Conservation (phyloP, 129 eudicot species). For the Cynara cardunculus region DNA sequence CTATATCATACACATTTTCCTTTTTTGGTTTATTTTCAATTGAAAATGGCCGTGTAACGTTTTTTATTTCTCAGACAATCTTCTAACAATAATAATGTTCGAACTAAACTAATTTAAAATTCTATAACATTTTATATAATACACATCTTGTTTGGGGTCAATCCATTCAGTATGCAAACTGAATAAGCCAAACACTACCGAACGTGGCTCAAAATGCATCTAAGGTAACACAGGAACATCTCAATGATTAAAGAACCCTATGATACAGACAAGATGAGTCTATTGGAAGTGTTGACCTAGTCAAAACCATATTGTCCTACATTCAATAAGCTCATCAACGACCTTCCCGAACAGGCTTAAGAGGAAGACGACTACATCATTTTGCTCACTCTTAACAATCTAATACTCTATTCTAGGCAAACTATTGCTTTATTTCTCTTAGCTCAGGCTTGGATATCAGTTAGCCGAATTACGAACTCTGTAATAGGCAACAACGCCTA, state of each 20-base stretch:
- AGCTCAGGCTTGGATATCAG: background rate
- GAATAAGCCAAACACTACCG: background rate
- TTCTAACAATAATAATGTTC: too few species aligned
- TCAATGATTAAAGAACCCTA: background rate
- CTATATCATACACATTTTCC: background rate
- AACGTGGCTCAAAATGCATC: background rate
- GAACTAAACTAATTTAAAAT: too few species aligned
- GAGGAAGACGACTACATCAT: background rate
- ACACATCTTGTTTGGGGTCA: background rate
- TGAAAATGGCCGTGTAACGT: too few species aligned
- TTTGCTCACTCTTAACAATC: background rate
- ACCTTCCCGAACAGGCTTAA: background rate
- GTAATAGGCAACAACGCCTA: background rate
- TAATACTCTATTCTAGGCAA: background rate
- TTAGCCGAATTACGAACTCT: background rate
- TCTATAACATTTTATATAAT: background rate
- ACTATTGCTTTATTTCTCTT: background rate
- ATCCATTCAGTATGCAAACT: background rate
- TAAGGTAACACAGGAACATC: background rate
- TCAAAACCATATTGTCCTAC: background rate
- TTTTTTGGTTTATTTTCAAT: background rate
- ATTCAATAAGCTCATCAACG: background rate
- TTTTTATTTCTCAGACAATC: too few species aligned
- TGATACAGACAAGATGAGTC: background rate
- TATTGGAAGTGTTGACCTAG: background rate